Evolutionary conservation across 352 stramenopile genomes (phyloP).

Genomic region (Paralagenidium karlingii): DNA sequence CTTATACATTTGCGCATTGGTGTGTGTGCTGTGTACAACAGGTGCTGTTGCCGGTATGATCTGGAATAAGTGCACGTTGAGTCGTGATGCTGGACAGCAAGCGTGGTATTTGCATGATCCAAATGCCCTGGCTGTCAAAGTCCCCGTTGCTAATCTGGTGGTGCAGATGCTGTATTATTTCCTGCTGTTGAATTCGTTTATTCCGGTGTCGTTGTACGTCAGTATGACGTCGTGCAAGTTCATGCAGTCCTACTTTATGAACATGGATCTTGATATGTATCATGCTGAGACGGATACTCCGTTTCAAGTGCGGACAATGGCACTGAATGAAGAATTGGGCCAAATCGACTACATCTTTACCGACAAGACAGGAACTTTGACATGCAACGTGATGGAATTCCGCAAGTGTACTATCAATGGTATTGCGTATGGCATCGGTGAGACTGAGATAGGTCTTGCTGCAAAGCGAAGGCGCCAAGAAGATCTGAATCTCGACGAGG

Average conservation of each 20-base stretch:
- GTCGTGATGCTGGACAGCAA: conserved; percentile 7
- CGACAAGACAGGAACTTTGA: conserved; percentile 94
- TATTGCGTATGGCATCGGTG: conserved; percentile 83
- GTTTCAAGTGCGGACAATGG: conserved; percentile 86
- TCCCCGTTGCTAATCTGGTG: conserved; percentile 63
- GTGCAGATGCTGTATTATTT: conserved; percentile 92
- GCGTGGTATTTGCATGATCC: conserved; percentile 70
- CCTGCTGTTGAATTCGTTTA: conserved; percentile 89
- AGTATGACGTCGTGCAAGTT: conserved; percentile 90
- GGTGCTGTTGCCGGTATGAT: conserved; percentile 44
- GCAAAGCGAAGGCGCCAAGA: conserved; percentile 53
- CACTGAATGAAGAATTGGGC: conserved; percentile 88
- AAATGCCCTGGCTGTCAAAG: conserved; percentile 25
- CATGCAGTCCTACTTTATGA: conserved; percentile 87
- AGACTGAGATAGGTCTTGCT: conserved; percentile 74
- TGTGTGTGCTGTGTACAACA: conserved; percentile 61
- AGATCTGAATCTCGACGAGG: conserved; percentile 3
- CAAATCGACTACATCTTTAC: conserved; percentile 91
- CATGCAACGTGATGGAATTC: conserved; percentile 96
- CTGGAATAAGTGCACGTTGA: conserved; percentile 59
- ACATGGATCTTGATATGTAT: conserved; percentile 88
- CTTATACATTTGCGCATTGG: conserved; percentile 70
- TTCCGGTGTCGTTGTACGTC: conserved; percentile 92
- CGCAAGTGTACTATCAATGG: conserved; percentile 93
- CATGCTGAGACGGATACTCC: conserved; percentile 90